These are phyloP conservation scores for Pyropia yezoensis DNA, from an alignment of 23 red algal species.

Conservation along the genomic window DNA sequence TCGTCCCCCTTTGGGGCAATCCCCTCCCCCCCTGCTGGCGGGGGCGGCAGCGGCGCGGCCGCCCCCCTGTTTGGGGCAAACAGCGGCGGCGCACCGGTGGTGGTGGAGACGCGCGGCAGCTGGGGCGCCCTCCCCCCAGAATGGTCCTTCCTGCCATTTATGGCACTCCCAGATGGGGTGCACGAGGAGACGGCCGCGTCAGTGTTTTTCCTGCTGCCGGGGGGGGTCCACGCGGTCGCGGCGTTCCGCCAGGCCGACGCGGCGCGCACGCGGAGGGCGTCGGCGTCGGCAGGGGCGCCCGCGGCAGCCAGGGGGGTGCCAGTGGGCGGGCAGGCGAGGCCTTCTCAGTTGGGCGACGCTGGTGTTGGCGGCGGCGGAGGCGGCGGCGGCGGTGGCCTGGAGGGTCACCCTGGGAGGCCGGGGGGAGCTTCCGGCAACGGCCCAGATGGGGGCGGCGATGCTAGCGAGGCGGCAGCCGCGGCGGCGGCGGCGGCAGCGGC, in stretches of 20 bases:
- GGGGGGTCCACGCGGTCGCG: slow-evolving; percentile 61
- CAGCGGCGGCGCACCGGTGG: neutral
- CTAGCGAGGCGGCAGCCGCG: too few species aligned
- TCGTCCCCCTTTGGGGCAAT: too few species aligned
- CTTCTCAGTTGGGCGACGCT: too few species aligned
- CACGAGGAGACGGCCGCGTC: slow-evolving; percentile 51
- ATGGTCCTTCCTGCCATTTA: slow-evolving; percentile 55
- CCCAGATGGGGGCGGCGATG: too few species aligned
- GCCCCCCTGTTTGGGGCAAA: neutral
- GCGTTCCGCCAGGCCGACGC: slow-evolving; percentile 70
- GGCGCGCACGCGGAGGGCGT: slow-evolving; percentile 26
- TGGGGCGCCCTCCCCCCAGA: slow-evolving; percentile 60
- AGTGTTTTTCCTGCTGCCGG: slow-evolving; percentile 61
- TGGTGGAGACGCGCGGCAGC: slow-evolving; percentile 3
- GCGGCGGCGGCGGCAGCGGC: neutral
- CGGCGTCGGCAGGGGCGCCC: slow-evolving; percentile 11
- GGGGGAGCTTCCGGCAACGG: too few species aligned
- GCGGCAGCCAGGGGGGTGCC: too few species aligned
- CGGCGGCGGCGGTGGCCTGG: too few species aligned
- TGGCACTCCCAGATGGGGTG: slow-evolving; percentile 82
- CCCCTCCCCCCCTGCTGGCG: too few species aligned
- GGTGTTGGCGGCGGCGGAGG: too few species aligned
- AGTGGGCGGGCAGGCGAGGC: too few species aligned
- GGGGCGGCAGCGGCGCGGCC: too few species aligned
- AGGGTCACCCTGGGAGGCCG: too few species aligned